phyloP scores from a whole-genome alignment of 176 grass and related monocot genomes.

The Hyparrhenia diplandra region DNA sequence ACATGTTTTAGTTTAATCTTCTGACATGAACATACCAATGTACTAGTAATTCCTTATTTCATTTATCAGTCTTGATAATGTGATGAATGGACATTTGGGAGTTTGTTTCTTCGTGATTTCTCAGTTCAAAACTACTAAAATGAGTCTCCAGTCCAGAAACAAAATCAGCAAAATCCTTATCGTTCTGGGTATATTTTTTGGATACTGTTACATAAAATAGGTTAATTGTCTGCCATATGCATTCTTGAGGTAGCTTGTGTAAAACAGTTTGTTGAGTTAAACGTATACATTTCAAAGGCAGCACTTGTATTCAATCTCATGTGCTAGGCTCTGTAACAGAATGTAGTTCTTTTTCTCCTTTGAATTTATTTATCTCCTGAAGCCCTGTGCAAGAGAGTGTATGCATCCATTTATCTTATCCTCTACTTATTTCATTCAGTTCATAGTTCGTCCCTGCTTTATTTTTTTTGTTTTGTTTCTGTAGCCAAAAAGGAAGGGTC shows the following conservation, averaged over 20 bases:
- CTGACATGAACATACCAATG: neutral
- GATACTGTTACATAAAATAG: neutral
- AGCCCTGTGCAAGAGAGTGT: neutral
- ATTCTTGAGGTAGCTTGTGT: neutral
- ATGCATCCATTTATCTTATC: neutral
- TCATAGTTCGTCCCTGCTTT: neutral
- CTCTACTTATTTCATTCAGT: neutral
- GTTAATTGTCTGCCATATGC: neutral
- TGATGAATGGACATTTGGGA: neutral
- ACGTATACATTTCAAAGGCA: neutral
- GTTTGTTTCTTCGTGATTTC: neutral
- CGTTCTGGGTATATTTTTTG: neutral
- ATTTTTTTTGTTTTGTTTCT: constrained; percentile 10
- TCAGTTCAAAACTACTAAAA: neutral
- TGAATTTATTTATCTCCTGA: neutral
- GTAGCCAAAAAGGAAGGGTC: constrained; percentile 79
- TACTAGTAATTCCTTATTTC: neutral
- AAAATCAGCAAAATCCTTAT: neutral
- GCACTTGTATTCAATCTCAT: neutral
- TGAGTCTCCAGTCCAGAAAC: neutral
- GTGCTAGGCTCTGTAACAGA: neutral
- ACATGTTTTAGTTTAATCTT: neutral
- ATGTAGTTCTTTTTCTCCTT: neutral
- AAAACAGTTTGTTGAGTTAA: neutral
- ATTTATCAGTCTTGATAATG: neutral